These are phyloP conservation scores for Corylus americana DNA, from an alignment of 306 rosid genomes.

Conservation along the genomic window DNA sequence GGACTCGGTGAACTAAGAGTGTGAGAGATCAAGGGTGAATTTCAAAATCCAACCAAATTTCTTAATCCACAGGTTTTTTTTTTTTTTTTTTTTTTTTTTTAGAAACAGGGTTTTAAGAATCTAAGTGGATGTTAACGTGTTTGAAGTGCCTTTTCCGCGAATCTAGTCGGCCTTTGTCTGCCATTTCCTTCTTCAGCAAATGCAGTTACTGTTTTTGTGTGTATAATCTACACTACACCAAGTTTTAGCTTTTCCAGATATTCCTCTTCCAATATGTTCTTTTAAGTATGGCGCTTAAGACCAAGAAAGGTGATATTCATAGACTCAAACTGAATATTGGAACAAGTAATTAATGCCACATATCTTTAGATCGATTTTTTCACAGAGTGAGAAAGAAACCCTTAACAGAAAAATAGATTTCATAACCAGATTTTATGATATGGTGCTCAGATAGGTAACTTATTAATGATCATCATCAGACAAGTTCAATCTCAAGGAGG, in stretches of 20 bases:
- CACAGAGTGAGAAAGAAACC: not conserved
- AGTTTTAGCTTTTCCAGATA: not conserved
- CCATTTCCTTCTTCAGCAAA: constrained; percentile 2
- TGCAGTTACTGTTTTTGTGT: not conserved
- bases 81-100: no score
- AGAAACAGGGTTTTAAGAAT: no score
- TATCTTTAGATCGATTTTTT: not conserved
- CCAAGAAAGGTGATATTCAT: not conserved
- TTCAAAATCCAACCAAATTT: no score
- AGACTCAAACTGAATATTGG: not conserved
- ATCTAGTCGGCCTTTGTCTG: not conserved
- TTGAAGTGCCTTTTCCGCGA: constrained; percentile 1
- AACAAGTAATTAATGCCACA: not conserved
- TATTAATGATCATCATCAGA: not conserved
- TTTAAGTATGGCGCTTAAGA: no score
- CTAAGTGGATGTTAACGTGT: not conserved
- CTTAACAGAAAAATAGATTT: not conserved
- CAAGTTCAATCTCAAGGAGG: no score
- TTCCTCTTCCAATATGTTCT: not conserved
- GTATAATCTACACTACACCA: not conserved
- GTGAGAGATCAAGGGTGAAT: not conserved
- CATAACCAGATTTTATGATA: not conserved
- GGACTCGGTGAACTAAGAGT: not conserved
- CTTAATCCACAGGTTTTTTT: no score
- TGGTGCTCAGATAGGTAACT: not conserved